phyloP scores from a whole-genome alignment of 2,329 filamentous ascomycete genomes.

The Canariomyces notabilis region DNA sequence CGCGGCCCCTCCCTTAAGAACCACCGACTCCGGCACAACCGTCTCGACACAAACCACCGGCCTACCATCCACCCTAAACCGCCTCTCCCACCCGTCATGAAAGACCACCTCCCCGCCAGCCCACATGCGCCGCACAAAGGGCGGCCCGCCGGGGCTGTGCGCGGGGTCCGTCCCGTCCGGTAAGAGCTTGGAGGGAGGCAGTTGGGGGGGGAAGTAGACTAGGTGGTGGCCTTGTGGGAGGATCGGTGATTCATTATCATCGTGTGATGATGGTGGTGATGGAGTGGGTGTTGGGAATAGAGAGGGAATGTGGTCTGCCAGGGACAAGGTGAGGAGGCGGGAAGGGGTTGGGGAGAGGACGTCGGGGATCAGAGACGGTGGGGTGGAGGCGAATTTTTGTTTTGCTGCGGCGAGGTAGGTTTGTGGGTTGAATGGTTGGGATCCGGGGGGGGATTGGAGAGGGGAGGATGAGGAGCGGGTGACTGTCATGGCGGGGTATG shows the following conservation, averaged over 20 bases:
- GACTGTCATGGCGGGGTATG: not conserved
- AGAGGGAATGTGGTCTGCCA: slow-evolving; percentile 44
- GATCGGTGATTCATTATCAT: slow-evolving; percentile 4
- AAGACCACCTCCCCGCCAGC: slow-evolving; percentile 70
- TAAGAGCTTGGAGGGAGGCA: slow-evolving; percentile 57
- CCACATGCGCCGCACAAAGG: slow-evolving; percentile 80
- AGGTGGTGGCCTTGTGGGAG: slow-evolving; percentile 72
- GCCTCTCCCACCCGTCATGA: slow-evolving; percentile 26
- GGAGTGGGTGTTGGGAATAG: slow-evolving; percentile 41
- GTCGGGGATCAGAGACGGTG: slow-evolving; percentile 34
- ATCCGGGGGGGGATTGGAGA: not conserved
- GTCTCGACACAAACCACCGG: slow-evolving; percentile 42
- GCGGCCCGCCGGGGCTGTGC: slow-evolving; percentile 67
- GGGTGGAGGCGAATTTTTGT: slow-evolving; percentile 7
- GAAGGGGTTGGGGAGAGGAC: slow-evolving; percentile 54
- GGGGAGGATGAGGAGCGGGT: slow-evolving; percentile 1
- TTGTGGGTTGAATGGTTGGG: slow-evolving; percentile 9
- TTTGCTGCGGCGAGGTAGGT: slow-evolving; percentile 15
- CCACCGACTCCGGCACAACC: slow-evolving; percentile 34
- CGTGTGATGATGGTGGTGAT: not conserved
- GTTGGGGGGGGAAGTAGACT: slow-evolving; percentile 76
- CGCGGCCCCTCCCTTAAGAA: slow-evolving; percentile 23
- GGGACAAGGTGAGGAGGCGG: slow-evolving; percentile 59
- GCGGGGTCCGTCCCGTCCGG: slow-evolving; percentile 79
- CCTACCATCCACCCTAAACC: slow-evolving; percentile 36